These are phyloP conservation scores for Diaporthe caulivora DNA, from an alignment of 2,329 filamentous ascomycete species.

Conservation along the genomic window DNA sequence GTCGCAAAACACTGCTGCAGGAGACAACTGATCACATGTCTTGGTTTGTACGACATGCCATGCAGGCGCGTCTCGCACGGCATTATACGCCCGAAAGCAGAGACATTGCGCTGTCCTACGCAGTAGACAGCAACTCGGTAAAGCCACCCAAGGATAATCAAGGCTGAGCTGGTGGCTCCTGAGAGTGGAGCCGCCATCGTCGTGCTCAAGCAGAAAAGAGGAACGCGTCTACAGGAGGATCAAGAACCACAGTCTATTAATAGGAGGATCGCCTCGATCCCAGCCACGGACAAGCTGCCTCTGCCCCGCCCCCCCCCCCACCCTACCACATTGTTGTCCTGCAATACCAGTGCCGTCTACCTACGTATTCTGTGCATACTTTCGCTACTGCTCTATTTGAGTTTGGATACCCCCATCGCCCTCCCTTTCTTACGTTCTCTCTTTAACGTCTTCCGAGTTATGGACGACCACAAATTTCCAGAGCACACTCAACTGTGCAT, in stretches of 20 bases:
- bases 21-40: not conserved
- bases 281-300: not conserved
- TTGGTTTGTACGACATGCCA: not conserved
- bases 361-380: too few species aligned
- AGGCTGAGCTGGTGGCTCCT: not conserved
- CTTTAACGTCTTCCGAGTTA: too few species aligned
- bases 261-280: not conserved
- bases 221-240: conserved; percentile 5
- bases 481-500: too few species aligned
- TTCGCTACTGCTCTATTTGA: too few species aligned
- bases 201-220: not conserved
- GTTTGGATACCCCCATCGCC: too few species aligned
- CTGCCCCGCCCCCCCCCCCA: too few species aligned
- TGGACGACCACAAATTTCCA: too few species aligned
- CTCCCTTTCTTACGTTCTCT: too few species aligned
- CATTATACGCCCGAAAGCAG: conserved; percentile 12
- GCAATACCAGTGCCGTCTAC: too few species aligned
- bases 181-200: not conserved
- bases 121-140: not conserved
- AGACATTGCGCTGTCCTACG: not conserved
- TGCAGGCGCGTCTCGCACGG: not conserved
- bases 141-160: not conserved
- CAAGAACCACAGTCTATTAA: conserved; percentile 2
- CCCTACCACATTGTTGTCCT: too few species aligned
- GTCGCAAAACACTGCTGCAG: not conserved